A percentile compares a stretch with the other conserved stretches of the same genome.
These are phyloP conservation scores for Xylaria venustula DNA, from an alignment of 495 filamentous ascomycete genomes.

Conservation along the genomic window DNA sequence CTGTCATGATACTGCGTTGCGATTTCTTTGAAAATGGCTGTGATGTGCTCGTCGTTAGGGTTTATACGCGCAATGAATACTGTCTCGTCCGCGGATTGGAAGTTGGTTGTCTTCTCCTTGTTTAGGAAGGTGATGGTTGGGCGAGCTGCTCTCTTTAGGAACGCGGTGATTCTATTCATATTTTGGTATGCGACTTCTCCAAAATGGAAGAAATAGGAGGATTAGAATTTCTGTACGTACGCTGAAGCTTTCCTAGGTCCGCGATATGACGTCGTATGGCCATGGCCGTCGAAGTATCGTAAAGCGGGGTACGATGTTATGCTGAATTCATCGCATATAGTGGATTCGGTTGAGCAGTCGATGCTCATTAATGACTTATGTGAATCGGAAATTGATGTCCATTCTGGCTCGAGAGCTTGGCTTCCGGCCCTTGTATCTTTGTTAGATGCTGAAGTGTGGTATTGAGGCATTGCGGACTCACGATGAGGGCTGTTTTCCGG, in stretches of 20 bases:
- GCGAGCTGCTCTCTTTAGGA: conserved; percentile 35
- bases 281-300: conserved; percentile 39
- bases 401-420: conserved; percentile 40
- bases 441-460: not conserved
- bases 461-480: conserved; percentile 11
- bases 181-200: not conserved
- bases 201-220: not conserved
- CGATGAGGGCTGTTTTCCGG: conserved; percentile 25
- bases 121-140: conserved; percentile 33
- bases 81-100: conserved; percentile 40
- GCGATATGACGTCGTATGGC: conserved; percentile 35
- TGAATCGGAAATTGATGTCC: conserved; percentile 28
- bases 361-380: conserved; percentile 36
- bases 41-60: conserved; percentile 20
- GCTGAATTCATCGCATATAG: conserved; percentile 37
- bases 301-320: conserved; percentile 49
- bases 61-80: conserved; percentile 41
- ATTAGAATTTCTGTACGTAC: conserved; percentile 18
- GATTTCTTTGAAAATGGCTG: conserved; percentile 20
- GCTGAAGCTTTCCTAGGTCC: conserved; percentile 38
- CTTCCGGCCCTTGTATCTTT: conserved; percentile 28
- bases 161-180: conserved; percentile 36
- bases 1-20: conserved; percentile 37
- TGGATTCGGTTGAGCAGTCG: conserved; percentile 39
- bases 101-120: conserved; percentile 25